These are phyloP conservation scores for Chlorella vulgaris DNA, from an alignment of 139 green algal species.

Conservation along the genomic window DNA sequence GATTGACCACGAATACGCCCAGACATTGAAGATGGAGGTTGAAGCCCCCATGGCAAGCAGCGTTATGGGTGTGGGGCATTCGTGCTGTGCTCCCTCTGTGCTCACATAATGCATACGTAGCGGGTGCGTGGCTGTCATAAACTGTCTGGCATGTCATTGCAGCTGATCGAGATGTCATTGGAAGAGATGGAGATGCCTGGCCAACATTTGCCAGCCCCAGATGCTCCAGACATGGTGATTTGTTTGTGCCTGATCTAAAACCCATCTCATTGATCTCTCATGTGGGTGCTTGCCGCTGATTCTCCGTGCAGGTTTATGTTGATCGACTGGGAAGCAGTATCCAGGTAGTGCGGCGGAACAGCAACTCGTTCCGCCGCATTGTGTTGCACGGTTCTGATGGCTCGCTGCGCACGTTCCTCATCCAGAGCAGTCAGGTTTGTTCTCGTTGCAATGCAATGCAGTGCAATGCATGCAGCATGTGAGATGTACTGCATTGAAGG, in stretches of 20 bases:
- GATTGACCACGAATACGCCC: slow-evolving; percentile 84
- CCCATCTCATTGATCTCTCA: too few relatives aligned
- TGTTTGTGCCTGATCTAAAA: too few relatives aligned
- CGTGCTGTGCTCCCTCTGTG: too few relatives aligned
- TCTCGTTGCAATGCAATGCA: background rate
- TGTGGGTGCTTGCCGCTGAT: too few relatives aligned
- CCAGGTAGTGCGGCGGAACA: slow-evolving; percentile 79
- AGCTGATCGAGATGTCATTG: slow-evolving; percentile 69
- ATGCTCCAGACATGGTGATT: slow-evolving; percentile 50
- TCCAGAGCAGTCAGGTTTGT: slow-evolving; percentile 62
- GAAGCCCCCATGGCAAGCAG: slow-evolving; percentile 68
- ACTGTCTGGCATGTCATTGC: background rate
- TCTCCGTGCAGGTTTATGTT: slow-evolving; percentile 66
- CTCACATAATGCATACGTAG: too few relatives aligned
- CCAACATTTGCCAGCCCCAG: slow-evolving; percentile 67
- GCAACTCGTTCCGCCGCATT: slow-evolving; percentile 78
- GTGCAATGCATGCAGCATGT: too few relatives aligned
- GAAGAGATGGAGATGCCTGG: slow-evolving; percentile 94
- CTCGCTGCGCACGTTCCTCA: slow-evolving; percentile 74
- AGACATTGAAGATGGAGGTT: slow-evolving; percentile 79
- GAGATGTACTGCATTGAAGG: background rate
- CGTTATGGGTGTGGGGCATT: background rate
- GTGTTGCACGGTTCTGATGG: slow-evolving; percentile 89
- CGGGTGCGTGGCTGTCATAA: background rate
- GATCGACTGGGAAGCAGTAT: slow-evolving; percentile 85